Evolutionary conservation across 257 asterid species (phyloP).

Genomic region (Orobanche coerulescens): DNA sequence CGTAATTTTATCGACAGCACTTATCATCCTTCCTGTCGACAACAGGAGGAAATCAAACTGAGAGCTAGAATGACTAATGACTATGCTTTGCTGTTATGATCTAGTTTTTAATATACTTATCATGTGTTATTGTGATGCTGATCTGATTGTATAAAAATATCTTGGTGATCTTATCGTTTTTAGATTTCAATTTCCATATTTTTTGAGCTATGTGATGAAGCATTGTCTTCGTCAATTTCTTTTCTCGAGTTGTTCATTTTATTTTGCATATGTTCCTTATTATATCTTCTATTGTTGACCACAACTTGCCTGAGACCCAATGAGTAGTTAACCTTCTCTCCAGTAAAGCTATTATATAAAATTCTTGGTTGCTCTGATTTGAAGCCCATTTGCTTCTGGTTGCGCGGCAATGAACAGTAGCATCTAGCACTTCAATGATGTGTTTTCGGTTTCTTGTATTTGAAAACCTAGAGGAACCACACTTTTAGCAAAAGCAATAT

Average conservation of each 20-base stretch:
- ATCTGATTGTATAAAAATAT: neutral
- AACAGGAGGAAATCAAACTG: neutral
- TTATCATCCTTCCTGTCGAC: conserved; percentile 1
- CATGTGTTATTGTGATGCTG: conserved; percentile 15
- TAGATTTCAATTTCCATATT: no score
- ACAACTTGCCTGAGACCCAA: neutral
- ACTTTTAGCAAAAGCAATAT: conserved; percentile 2
- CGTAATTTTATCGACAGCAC: neutral
- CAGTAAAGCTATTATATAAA: neutral
- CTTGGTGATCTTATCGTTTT: no score
- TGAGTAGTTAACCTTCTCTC: conserved; percentile 3
- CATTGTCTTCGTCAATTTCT: neutral
- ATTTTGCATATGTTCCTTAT: neutral
- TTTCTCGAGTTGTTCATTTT: neutral
- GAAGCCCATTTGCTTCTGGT: conserved; percentile 2
- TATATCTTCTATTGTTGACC: neutral
- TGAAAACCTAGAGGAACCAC: neutral
- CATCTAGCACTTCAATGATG: neutral
- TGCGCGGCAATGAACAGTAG: neutral
- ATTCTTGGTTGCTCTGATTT: neutral
- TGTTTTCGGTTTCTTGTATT: neutral
- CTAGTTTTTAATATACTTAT: neutral
- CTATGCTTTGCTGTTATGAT: neutral
- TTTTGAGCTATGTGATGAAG: no score
- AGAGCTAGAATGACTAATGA: neutral